Conservation (phyloP, 176 grass and related monocot genomes). For the Aechmea fasciata region DNA sequence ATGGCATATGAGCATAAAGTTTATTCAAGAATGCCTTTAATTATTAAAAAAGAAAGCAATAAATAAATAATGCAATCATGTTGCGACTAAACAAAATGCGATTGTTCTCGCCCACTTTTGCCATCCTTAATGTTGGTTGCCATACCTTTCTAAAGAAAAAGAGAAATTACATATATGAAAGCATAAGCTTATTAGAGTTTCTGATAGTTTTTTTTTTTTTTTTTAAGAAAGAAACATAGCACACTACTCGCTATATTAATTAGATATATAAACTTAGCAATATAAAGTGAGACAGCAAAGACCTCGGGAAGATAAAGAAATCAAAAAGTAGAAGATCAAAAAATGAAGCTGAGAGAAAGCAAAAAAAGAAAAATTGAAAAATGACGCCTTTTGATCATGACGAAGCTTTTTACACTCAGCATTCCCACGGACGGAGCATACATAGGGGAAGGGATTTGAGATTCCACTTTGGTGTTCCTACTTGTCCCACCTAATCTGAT, state of each 20-base stretch:
- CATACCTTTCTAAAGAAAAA: neutral
- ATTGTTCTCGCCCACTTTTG: neutral
- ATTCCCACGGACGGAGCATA: neutral
- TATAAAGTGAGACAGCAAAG: no score
- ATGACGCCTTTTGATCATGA: neutral
- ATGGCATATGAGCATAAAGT: neutral
- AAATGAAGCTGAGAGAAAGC: no score
- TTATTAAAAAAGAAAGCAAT: neutral
- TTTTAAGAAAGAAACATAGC: no score
- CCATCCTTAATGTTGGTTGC: neutral
- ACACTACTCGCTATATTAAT: no score
- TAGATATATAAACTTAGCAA: no score
- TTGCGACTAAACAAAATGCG: neutral
- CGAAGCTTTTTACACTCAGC: neutral
- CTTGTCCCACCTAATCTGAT: constrained; percentile 18
- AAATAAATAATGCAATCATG: neutral
- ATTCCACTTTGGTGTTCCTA: constrained; percentile 20
- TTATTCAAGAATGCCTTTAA: neutral
- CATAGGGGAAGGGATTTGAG: constrained; percentile 12
- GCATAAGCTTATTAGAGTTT: neutral
- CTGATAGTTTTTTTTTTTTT: no score
- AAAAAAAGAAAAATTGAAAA: no score
- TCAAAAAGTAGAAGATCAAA: no score
- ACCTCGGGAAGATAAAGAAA: no score
- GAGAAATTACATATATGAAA: neutral